Percentiles rank a stretch among this genome's conserved stretches.
These are phyloP conservation scores for Scleroderma citrinum DNA, from an alignment of 768 basidiomycete species.

Conservation along the genomic window DNA sequence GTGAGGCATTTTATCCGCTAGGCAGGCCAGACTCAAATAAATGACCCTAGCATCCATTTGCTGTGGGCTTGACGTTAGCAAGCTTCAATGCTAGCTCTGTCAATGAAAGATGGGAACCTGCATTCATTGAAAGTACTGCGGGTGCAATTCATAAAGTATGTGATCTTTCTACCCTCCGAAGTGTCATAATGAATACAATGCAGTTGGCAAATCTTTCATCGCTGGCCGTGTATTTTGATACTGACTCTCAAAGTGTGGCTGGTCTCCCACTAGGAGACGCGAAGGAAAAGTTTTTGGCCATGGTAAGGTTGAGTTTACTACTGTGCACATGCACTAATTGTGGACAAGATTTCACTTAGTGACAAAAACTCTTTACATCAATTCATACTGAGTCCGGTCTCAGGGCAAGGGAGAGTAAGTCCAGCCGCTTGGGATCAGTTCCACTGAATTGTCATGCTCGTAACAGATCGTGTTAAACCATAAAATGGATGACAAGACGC, in stretches of 20 bases:
- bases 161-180: background rate
- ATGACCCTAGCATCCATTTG: conserved; percentile 77
- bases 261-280: conserved; percentile 61
- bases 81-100: conserved; percentile 88
- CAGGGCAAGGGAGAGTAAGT: conserved; percentile 85
- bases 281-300: conserved; percentile 63
- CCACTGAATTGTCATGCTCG: conserved; percentile 2
- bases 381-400: conserved; percentile 92
- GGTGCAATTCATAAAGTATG: conserved; percentile 85
- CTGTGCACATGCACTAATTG: conserved; percentile 5
- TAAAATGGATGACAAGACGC: conserved; percentile 62
- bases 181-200: conserved; percentile 4
- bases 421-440: background rate
- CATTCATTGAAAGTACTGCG: conserved; percentile 87
- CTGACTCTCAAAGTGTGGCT: conserved; percentile 77
- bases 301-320: conserved; percentile 40
- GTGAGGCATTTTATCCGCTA: conserved; percentile 42
- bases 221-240: conserved; percentile 91
- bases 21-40: background rate
- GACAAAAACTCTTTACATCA: conserved; percentile 55
- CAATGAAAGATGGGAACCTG: conserved; percentile 78
- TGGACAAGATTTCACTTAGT: conserved; percentile 45
- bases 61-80: conserved; percentile 82
- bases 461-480: conserved; percentile 76
- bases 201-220: conserved; percentile 84